phyloP scores from a whole-genome alignment of 2,329 filamentous ascomycete genomes.

The Conoideocrella luteorostrata region DNA sequence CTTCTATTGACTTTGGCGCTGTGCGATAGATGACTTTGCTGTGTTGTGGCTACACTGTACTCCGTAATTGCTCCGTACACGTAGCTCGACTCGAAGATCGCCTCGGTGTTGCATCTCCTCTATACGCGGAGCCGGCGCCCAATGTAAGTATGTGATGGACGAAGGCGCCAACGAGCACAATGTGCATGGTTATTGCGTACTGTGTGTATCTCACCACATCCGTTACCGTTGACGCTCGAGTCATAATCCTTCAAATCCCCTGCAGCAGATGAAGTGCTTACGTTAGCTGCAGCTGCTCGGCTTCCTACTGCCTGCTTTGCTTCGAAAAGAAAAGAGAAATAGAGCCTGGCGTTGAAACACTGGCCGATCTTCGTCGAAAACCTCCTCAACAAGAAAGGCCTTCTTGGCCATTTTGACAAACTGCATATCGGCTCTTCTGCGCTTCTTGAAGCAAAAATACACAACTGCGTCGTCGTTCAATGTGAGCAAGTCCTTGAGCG shows the following conservation, averaged over 20 bases:
- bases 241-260: background rate
- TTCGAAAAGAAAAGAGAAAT: constrained; percentile 54
- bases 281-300: background rate
- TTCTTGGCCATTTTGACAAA: constrained; percentile 68
- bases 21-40: too few relatives aligned
- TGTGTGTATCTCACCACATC: background rate
- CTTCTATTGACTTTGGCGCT: too few relatives aligned
- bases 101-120: too few relatives aligned
- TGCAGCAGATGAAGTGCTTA: background rate
- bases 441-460: constrained; percentile 92
- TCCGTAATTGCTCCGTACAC: too few relatives aligned
- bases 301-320: constrained; percentile 8
- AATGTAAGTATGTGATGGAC: too few relatives aligned
- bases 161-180: too few relatives aligned
- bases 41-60: too few relatives aligned
- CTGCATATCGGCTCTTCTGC: constrained; percentile 71
- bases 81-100: too few relatives aligned
- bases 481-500: constrained; percentile 66
- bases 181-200: background rate
- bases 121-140: too few relatives aligned
- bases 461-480: constrained; percentile 60
- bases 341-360: constrained; percentile 51
- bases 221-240: background rate
- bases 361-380: constrained; percentile 54
- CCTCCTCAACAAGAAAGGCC: constrained; percentile 55